Conservation (phyloP, 257 asterid genomes). For the Solanum chiquidenum region DNA sequence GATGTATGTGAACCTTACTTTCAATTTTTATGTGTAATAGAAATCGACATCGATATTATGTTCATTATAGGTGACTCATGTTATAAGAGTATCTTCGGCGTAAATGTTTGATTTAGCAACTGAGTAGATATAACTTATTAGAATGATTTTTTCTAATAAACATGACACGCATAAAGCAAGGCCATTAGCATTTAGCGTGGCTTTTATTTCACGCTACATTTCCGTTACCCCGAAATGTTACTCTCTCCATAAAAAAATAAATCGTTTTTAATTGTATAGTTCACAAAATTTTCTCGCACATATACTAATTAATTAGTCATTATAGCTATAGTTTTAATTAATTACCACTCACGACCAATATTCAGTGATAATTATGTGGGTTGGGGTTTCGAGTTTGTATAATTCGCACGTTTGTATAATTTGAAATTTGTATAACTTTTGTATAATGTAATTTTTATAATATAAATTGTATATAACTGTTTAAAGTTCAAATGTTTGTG, state of each 20-base stretch:
- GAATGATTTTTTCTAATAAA: not conserved
- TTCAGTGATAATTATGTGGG: too few species aligned
- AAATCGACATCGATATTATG: not conserved
- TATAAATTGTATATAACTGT: too few species aligned
- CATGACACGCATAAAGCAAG: not conserved
- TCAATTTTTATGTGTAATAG: not conserved
- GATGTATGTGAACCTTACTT: too few species aligned
- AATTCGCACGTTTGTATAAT: too few species aligned
- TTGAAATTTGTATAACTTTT: too few species aligned
- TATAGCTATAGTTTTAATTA: too few species aligned
- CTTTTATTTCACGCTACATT: not conserved
- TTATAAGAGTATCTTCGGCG: not conserved
- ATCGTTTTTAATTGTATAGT: too few species aligned
- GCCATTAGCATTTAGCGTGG: not conserved
- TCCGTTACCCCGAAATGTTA: not conserved
- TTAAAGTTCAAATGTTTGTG: too few species aligned
- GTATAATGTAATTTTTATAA: too few species aligned
- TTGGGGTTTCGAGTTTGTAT: too few species aligned
- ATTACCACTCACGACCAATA: too few species aligned
- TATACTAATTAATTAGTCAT: too few species aligned
- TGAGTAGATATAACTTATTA: not conserved
- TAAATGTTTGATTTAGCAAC: not conserved
- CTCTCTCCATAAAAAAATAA: not conserved
- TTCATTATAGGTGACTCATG: not conserved
- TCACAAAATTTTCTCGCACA: not conserved